Evolutionary conservation across 441 rosid genomes (phyloP).

Genomic region (Gossypium aridum): DNA sequence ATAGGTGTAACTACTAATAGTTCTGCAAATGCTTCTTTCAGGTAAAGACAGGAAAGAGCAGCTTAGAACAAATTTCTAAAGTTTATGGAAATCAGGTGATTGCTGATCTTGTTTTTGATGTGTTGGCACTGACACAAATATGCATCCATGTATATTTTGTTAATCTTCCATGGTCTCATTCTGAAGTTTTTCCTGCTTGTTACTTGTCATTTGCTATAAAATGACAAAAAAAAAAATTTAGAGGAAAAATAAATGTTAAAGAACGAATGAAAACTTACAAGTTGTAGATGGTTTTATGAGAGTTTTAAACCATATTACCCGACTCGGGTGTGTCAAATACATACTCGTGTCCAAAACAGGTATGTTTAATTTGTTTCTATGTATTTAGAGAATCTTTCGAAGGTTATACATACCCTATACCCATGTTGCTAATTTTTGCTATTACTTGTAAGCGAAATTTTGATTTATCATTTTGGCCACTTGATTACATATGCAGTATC

Average conservation of each 20-base stretch:
- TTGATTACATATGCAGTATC: neutral
- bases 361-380: neutral
- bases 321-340: neutral
- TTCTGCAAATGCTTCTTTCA: slow-evolving; percentile 23
- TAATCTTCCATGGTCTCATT: neutral
- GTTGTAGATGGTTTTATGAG: neutral
- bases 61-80: slow-evolving; percentile 91
- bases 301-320: neutral
- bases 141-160: neutral
- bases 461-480: neutral
- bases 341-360: neutral
- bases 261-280: neutral
- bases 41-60: slow-evolving; percentile 84
- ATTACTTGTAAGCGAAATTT: neutral
- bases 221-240: neutral
- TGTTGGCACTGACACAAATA: neutral
- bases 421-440: slow-evolving; percentile 1
- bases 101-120: slow-evolving; percentile 8
- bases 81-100: slow-evolving; percentile 95
- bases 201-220: neutral
- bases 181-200: neutral
- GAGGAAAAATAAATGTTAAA: neutral
- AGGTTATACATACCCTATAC: neutral
- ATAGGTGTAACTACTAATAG: slow-evolving; percentile 13
- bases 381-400: neutral